These are phyloP conservation scores for Protoeuglena noctilucae DNA, from an alignment of 139 green algal species.

Conservation along the genomic window DNA sequence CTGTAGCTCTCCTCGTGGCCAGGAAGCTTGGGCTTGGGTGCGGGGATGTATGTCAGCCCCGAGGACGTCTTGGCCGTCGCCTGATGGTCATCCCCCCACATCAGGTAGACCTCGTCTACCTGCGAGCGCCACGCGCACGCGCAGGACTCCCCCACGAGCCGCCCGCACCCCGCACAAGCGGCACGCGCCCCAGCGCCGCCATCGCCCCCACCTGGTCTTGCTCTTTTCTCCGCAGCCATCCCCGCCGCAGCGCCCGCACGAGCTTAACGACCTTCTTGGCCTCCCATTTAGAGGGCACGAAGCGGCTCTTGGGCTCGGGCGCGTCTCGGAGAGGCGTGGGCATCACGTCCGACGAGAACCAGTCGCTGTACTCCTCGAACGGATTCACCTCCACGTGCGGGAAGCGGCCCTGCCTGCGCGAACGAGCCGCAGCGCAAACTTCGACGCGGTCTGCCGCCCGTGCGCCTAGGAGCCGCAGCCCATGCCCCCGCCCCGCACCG, in stretches of 20 bases:
- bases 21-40: slow-evolving; percentile 76
- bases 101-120: slow-evolving; percentile 50
- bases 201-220: too few relatives aligned
- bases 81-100: slow-evolving; percentile 78
- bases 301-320: slow-evolving; percentile 88
- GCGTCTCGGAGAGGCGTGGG: slow-evolving; percentile 55
- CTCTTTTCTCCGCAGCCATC: slow-evolving; percentile 68
- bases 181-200: not conserved
- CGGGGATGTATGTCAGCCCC: slow-evolving; percentile 76
- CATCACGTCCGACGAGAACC: slow-evolving; percentile 56
- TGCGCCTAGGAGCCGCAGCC: too few relatives aligned
- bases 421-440: too few relatives aligned
- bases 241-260: slow-evolving; percentile 77
- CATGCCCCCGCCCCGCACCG: too few relatives aligned
- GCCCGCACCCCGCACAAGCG: not conserved
- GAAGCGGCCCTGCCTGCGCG: slow-evolving; percentile 67
- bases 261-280: slow-evolving; percentile 82
- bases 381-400: slow-evolving; percentile 61
- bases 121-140: slow-evolving; percentile 15
- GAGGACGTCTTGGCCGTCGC: slow-evolving; percentile 37
- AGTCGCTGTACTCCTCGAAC: slow-evolving; percentile 28
- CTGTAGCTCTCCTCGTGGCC: slow-evolving; percentile 86
- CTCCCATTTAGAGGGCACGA: slow-evolving; percentile 91
- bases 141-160: not conserved
- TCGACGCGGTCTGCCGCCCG: too few relatives aligned